Evolutionary conservation across 2,329 filamentous ascomycete species (phyloP).

Genomic region (Penicillium sp.): DNA sequence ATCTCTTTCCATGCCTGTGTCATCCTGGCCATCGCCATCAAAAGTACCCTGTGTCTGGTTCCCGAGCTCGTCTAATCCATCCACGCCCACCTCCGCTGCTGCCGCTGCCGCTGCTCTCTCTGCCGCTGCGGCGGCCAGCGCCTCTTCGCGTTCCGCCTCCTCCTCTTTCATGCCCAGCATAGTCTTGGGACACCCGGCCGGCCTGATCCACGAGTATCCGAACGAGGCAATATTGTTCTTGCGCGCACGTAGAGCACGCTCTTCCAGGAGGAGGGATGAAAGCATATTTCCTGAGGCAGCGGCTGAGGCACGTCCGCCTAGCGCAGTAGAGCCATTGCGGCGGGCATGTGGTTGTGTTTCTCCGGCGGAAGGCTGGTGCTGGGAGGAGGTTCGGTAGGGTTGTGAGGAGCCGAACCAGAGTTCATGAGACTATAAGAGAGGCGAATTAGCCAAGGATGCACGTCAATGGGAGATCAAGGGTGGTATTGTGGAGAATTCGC

Average conservation of each 20-base stretch:
- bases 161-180: constrained; percentile 85
- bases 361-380: constrained; percentile 20
- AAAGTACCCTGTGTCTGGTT: too few relatives aligned
- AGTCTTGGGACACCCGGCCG: constrained; percentile 79
- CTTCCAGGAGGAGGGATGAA: constrained; percentile 56
- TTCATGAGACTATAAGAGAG: constrained; percentile 66
- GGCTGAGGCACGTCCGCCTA: too few relatives aligned
- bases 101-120: constrained; percentile 63
- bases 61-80: too few relatives aligned
- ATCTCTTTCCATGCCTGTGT: constrained; percentile 35
- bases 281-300: too few relatives aligned
- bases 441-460: too few relatives aligned
- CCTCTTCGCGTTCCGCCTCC: constrained; percentile 76
- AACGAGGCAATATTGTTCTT: constrained; percentile 77
- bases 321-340: constrained; percentile 27
- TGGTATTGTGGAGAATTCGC: too few relatives aligned
- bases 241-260: constrained; percentile 65
- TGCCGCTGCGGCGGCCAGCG: constrained; percentile 62
- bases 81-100: too few relatives aligned
- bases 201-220: constrained; percentile 81
- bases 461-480: too few relatives aligned
- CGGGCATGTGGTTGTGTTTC: constrained; percentile 21
- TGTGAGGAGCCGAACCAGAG: constrained; percentile 65
- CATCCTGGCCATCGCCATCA: too few relatives aligned
- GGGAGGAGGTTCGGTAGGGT: constrained; percentile 33